Evolutionary conservation across 1,284 basidiomycete genomes (phyloP), one percentile per base, ranked within the genome.

Genomic region (Sanghuangporus weigelae): DNA sequence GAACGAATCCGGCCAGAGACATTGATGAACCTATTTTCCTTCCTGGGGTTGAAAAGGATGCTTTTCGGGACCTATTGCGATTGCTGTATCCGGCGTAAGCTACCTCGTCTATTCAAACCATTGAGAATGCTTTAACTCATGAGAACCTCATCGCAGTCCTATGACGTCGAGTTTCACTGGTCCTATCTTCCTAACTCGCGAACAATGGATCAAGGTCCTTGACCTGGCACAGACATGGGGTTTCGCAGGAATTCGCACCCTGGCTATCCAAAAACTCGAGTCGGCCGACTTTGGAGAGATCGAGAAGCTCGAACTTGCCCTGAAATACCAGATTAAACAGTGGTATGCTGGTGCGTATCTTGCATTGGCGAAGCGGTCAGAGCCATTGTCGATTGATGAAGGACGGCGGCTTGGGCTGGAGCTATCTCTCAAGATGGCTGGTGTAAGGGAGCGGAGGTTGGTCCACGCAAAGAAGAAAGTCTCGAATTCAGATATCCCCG

Each of bases 141-240:
- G 31, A 23, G 3, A 39, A 16, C 6, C 51, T 21, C 19, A 1
- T 16, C 12, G 44, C 21, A 55, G 35, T 19, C 31, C 42, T 62
- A 19, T 19, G 39, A 19, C 54, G 38, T n/a, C 35, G 7, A n/a
- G 11, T 10, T 46, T 31, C 16, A 1, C 39, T 35, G 31, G 21
- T n/a, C 10, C 31, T 7, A n/a, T 46, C 44, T 6, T 10, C 10
- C 39, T 16, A 46, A 38, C 26, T n/a, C 8, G 49, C 49, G 49
- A 51, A 5, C 53, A 63, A 23, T 63, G 62, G 62, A 40, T 49
- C 19, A 14, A 7, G 7, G 35, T 63, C 49, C 56, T 58, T 4
- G 56, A 57, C 23, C 46, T 63, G 14, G 62, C 56, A 35, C 54
- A 58, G 31, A 58, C 14, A 44, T 63, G 62, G 62, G 56, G 14